Base-by-base conservation (phyloP, 768 basidiomycete species). In the Boletus fagicola region DNA sequence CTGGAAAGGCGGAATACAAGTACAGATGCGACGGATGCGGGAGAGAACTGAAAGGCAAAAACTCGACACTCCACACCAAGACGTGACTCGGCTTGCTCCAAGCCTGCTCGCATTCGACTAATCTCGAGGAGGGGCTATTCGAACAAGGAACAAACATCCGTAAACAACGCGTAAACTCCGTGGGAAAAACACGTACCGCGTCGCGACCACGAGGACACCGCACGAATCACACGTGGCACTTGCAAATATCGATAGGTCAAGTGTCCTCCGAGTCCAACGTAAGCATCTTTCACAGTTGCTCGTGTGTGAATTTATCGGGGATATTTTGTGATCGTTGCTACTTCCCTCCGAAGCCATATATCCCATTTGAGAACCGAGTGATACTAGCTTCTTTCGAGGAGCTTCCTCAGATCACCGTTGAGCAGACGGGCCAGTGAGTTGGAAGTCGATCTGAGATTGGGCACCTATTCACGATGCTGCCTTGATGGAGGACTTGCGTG, bases 91-190 rank as follows among this genome's bases (percentile, higher is more conserved):
- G 49, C 51, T 35, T 30, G 36, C 43, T 42, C 59, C n/a, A 42
- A 44, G 43, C n/a, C 50, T 47, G 16, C n/a, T 50, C 31, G 42
- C 4, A 7, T 22, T 13, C 26, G 6, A 43, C 22, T 20, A 3
- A 11, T 28, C 15, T 16, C 26, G 8, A 18, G 35, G 35, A 38
- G 49, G 49, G 36, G 49, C 24, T n/a, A 50, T 28, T 72, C 58
- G 62, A 72, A 72, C 70, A 64, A 46, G 43, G 49, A 8, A 58
- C 62, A 72, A 72, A 72, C 6, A 73, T 5, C 0, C 0, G 26
- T 55, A 58, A 72, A 72, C 48, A 72, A 72, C 70, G 68, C 70
- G 70, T 73, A 65, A 15, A n/a, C 0, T 12, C 20, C 58, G 67
- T 69, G 66, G 33, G 63, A 66, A 62, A 51, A 58, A 66, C 65